Evolutionary conservation across 2,329 filamentous ascomycete species (phyloP).

Genomic region (Dothideomycetidae sp.): DNA sequence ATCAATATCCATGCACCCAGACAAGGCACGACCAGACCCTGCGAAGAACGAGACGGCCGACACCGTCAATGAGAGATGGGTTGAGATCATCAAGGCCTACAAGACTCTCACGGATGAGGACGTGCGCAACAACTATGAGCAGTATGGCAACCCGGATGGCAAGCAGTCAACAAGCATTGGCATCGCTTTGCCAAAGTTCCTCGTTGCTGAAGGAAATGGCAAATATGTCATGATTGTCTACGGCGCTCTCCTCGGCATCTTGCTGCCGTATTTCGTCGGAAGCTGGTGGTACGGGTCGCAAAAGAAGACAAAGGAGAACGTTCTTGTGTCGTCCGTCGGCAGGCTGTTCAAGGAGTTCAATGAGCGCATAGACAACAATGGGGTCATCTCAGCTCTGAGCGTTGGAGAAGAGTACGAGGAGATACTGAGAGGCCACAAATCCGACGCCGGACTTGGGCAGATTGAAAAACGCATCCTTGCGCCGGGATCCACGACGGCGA

Average conservation of each 20-base stretch:
- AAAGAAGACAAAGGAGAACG: slow-evolving; percentile 80
- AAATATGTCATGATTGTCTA: slow-evolving; percentile 92
- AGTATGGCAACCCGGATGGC: slow-evolving; percentile 91
- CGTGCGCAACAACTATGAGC: slow-evolving; percentile 88
- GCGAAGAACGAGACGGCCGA: slow-evolving; percentile 83
- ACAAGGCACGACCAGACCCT: slow-evolving; percentile 74
- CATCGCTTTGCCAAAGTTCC: slow-evolving; percentile 85
- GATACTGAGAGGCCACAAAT: slow-evolving; percentile 60
- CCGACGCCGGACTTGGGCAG: slow-evolving; percentile 66
- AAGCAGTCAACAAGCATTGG: slow-evolving; percentile 98
- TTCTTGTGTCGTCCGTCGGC: slow-evolving; percentile 84
- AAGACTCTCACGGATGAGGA: slow-evolving; percentile 97
- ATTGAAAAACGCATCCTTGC: slow-evolving; percentile 69
- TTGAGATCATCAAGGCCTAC: slow-evolving; percentile 94
- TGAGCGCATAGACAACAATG: slow-evolving; percentile 66
- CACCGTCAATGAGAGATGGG: slow-evolving; percentile 71
- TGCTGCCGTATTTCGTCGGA: slow-evolving; percentile 84
- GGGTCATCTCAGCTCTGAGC: slow-evolving; percentile 67
- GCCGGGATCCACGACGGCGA: slow-evolving; percentile 38
- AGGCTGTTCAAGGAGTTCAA: slow-evolving; percentile 89
- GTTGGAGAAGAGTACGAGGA: slow-evolving; percentile 73
- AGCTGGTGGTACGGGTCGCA: slow-evolving; percentile 99
- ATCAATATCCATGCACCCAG: slow-evolving; percentile 76
- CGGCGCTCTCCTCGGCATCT: slow-evolving; percentile 70
- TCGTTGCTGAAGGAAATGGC: slow-evolving; percentile 83